Evolutionary conservation across 1,284 basidiomycete genomes (phyloP).

Genomic region (Chalciporus sp.): DNA sequence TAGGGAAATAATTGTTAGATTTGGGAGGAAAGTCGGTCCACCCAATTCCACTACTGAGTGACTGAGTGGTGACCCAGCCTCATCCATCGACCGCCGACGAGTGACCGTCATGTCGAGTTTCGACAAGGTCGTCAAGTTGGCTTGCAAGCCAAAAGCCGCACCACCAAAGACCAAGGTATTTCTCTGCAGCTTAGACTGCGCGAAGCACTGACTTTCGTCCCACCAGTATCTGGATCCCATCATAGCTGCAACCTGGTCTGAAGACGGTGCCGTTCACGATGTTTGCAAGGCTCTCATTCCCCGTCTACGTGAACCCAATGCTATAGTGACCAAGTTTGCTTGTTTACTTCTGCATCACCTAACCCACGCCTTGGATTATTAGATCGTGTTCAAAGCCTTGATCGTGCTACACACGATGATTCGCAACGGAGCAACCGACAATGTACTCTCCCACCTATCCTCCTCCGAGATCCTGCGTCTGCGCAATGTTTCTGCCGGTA

Average conservation of each 20-base stretch:
- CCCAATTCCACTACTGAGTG: neutral
- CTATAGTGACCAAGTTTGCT: conserved; percentile 61
- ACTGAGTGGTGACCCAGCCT: too few species aligned
- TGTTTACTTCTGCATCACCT: neutral
- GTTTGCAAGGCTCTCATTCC: conserved; percentile 86
- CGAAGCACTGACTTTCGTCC: neutral
- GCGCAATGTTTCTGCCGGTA: conserved; percentile 73
- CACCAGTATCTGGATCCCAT: conserved; percentile 84
- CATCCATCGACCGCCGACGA: conserved; percentile 7
- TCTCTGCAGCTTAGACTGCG: neutral
- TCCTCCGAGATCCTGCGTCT: conserved; percentile 79
- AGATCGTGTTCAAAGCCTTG: conserved; percentile 97
- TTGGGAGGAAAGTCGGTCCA: neutral
- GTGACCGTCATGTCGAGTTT: conserved; percentile 63
- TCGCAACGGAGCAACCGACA: conserved; percentile 90
- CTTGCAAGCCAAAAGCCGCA: conserved; percentile 92
- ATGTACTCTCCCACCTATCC: conserved; percentile 83
- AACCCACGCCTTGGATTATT: conserved; percentile 8
- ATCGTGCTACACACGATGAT: conserved; percentile 96
- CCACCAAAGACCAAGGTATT: conserved; percentile 89
- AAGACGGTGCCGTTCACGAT: conserved; percentile 90
- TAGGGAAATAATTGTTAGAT: conserved; percentile 4
- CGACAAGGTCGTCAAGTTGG: conserved; percentile 88
- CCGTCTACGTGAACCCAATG: conserved; percentile 88
- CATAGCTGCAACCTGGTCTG: conserved; percentile 91